Conservation (phyloP, 225 moss, liverwort and hornwort species). For the Antitrichia curtipendula region DNA sequence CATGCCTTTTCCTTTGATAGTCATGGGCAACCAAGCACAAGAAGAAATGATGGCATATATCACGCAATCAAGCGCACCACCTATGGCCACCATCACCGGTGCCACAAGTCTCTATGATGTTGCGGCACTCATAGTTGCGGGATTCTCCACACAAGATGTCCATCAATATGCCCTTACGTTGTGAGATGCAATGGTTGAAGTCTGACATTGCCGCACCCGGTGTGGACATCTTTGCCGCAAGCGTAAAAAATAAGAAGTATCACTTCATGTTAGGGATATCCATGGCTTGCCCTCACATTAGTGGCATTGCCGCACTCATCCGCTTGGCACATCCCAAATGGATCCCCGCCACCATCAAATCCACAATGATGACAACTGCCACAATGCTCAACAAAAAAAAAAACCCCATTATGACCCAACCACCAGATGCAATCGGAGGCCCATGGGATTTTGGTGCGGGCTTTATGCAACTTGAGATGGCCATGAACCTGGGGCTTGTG, state of each 20-base stretch:
- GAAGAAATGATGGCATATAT: background rate
- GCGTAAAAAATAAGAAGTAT: background rate
- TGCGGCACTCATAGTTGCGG: too few species aligned
- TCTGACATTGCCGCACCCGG: constrained; percentile 17
- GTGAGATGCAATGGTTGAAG: constrained; percentile 5
- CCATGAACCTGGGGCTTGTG: background rate
- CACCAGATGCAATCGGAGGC: fast-evolving
- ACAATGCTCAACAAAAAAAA: background rate
- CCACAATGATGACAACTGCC: background rate
- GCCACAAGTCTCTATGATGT: constrained; percentile 4
- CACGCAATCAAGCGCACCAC: background rate
- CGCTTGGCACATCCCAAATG: constrained; percentile 15
- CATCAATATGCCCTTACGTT: background rate
- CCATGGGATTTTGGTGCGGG: constrained; percentile 1
- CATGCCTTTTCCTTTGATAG: too few species aligned
- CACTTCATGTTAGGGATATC: constrained; percentile 32
- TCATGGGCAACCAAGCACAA: background rate
- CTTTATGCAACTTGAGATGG: constrained; percentile 8
- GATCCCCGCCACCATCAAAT: background rate
- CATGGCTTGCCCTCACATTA: constrained; percentile 49
- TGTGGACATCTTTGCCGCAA: constrained; percentile 13
- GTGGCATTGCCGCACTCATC: constrained; percentile 35
- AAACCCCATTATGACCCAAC: background rate
- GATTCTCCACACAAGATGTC: too few species aligned
- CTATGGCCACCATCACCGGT: background rate